phyloP scores from a whole-genome alignment of 2,329 filamentous ascomycete genomes.

The Aspergillus ochraceus region DNA sequence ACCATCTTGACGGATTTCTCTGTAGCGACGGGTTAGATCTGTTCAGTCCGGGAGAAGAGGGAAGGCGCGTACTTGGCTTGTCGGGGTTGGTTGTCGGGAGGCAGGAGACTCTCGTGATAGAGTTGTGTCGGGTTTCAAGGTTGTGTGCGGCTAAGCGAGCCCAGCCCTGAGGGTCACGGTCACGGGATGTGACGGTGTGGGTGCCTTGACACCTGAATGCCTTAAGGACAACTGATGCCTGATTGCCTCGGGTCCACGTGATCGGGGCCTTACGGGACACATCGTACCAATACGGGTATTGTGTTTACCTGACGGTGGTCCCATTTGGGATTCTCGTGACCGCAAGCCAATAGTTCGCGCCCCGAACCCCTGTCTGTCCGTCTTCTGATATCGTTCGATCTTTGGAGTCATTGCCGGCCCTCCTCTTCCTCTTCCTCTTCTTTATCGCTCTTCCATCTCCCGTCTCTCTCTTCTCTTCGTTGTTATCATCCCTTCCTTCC shows the following conservation, averaged over 20 bases:
- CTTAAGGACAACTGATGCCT: neutral
- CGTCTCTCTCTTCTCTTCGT: neutral
- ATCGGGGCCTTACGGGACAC: neutral
- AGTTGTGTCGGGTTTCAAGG: slow-evolving; percentile 32
- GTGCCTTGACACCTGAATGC: slow-evolving; percentile 17
- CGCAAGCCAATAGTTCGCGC: slow-evolving; percentile 2
- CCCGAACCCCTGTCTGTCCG: neutral
- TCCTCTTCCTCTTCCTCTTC: neutral
- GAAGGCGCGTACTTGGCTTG: slow-evolving; percentile 40
- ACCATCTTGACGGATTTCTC: slow-evolving; percentile 64
- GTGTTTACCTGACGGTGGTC: slow-evolving; percentile 16
- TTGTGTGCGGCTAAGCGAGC: slow-evolving; percentile 40
- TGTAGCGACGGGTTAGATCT: slow-evolving; percentile 33
- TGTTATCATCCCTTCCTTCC: neutral
- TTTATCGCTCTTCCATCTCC: neutral
- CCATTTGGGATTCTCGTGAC: neutral
- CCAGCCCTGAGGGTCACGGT: slow-evolving; percentile 29
- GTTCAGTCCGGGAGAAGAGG: slow-evolving; percentile 21
- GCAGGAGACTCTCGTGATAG: slow-evolving; percentile 36
- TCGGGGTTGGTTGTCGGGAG: slow-evolving; percentile 41
- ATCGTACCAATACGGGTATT: slow-evolving; percentile 20
- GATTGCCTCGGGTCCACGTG: neutral
- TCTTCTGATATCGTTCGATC: neutral
- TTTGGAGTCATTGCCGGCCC: neutral
- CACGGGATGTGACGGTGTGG: slow-evolving; percentile 20